A percentile compares a stretch with the other conserved stretches of the same genome.
Evolutionary conservation across 148 eudicot genomes (phyloP).

Genomic region (Rhododendron simsii): DNA sequence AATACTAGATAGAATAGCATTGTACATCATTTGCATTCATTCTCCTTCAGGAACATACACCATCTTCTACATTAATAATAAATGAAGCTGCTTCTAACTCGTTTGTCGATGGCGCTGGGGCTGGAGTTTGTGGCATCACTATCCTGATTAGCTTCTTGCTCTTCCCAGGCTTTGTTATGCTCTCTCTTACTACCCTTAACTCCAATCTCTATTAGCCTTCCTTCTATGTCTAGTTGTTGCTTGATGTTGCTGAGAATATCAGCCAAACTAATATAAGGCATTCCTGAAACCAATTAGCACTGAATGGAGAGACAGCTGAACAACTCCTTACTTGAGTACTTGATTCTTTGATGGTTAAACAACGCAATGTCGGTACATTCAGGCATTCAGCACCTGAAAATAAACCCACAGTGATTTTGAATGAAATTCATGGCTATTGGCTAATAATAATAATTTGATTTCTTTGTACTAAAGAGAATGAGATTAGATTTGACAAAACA

Average conservation of each 20-base stretch:
- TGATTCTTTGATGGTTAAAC: slow-evolving; percentile 52
- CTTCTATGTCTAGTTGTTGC: slow-evolving; percentile 24
- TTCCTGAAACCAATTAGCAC: slow-evolving; percentile 23
- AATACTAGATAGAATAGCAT: too few species aligned
- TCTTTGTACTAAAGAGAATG: background rate
- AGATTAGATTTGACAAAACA: background rate
- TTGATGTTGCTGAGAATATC: slow-evolving; percentile 47
- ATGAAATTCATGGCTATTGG: background rate
- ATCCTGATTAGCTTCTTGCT: too few species aligned
- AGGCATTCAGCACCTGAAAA: slow-evolving; percentile 53
- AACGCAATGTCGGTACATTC: slow-evolving; percentile 44
- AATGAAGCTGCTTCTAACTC: too few species aligned
- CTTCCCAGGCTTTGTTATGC: background rate
- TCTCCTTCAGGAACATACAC: too few species aligned
- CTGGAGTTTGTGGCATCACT: too few species aligned
- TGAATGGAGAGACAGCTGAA: slow-evolving; percentile 50
- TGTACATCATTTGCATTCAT: too few species aligned
- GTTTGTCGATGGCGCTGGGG: too few species aligned
- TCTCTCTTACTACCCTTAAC: slow-evolving; percentile 5
- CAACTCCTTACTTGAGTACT: slow-evolving; percentile 54
- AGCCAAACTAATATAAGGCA: background rate
- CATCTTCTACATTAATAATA: too few species aligned
- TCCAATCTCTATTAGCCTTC: background rate
- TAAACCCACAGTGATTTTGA: background rate
- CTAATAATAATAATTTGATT: background rate